A percentile compares a stretch with the other conserved stretches of the same genome.
Conservation (phyloP, 208 protist species). For the Leishmania gerbilli region DNA sequence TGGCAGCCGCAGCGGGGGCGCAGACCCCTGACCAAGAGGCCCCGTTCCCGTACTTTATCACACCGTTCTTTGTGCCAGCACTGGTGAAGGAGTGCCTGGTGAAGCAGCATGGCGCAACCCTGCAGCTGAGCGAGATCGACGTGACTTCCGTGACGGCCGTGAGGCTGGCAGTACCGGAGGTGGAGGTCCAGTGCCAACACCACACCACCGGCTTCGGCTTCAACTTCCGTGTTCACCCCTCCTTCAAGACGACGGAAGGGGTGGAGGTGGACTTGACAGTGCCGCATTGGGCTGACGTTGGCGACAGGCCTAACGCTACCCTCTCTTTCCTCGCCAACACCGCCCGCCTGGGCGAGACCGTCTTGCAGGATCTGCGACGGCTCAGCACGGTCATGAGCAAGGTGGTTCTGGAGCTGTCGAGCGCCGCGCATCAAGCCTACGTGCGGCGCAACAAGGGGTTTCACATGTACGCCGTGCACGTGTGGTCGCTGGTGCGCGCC, state of each 20-base stretch:
- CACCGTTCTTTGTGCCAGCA: slow-evolving; percentile 12
- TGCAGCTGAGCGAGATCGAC: slow-evolving; percentile 30
- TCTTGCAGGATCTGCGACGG: slow-evolving; percentile 26
- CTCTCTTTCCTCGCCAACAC: slow-evolving; percentile 48
- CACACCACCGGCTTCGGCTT: slow-evolving; percentile 35
- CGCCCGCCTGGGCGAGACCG: slow-evolving; percentile 28
- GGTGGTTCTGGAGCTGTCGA: slow-evolving; percentile 43
- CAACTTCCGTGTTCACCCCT: slow-evolving; percentile 32
- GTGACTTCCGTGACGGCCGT: slow-evolving; percentile 21
- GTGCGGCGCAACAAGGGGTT: slow-evolving; percentile 47
- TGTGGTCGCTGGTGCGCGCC: slow-evolving; percentile 23
- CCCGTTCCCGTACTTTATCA: slow-evolving; percentile 37
- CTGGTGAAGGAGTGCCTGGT: slow-evolving; percentile 30
- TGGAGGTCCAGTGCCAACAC: slow-evolving; percentile 39
- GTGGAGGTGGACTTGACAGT: slow-evolving; percentile 17
- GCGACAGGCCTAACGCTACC: slow-evolving; percentile 24
- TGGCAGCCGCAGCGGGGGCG: not conserved
- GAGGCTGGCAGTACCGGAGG: slow-evolving; percentile 25
- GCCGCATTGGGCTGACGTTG: slow-evolving; percentile 27
- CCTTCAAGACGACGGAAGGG: slow-evolving; percentile 15
- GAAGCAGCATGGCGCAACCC: slow-evolving; percentile 12
- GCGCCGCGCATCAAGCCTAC: slow-evolving; percentile 32
- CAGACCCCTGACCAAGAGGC: not conserved
- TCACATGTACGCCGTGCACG: slow-evolving; percentile 42
- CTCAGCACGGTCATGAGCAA: slow-evolving; percentile 27